phyloP scores from a whole-genome alignment of 768 basidiomycete genomes.

The Suillus variegatus region DNA sequence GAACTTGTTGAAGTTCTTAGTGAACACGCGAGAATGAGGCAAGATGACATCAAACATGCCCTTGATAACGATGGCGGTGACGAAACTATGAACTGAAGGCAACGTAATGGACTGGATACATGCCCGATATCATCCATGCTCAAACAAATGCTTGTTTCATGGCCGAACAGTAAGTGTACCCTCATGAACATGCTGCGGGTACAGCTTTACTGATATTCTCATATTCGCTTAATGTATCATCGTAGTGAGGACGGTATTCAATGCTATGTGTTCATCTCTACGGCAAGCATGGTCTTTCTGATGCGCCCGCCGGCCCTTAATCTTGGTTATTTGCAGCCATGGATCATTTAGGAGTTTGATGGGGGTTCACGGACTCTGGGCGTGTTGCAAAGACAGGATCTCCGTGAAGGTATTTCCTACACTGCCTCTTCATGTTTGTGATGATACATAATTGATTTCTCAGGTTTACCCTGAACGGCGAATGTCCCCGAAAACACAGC shows the following conservation, averaged over 20 bases:
- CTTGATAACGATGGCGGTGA: constrained; percentile 36
- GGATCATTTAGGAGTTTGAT: constrained; percentile 79
- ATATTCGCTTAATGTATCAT: constrained; percentile 4
- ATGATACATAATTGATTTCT: constrained; percentile 13
- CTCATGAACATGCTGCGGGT: constrained; percentile 9
- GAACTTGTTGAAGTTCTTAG: neutral
- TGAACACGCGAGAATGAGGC: neutral
- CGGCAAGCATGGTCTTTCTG: constrained; percentile 71
- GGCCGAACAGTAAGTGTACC: constrained; percentile 63
- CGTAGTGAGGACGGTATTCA: constrained; percentile 77
- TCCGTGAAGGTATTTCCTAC: constrained; percentile 61
- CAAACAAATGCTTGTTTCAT: constrained; percentile 63
- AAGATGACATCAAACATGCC: constrained; percentile 7
- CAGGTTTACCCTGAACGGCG: constrained; percentile 54
- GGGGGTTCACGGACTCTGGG: constrained; percentile 75
- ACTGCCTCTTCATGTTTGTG: constrained; percentile 15
- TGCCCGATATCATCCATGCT: constrained; percentile 81
- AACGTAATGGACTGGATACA: constrained; percentile 66
- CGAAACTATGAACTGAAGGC: constrained; percentile 53
- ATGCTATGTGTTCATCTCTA: constrained; percentile 75
- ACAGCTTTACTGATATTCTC: constrained; percentile 12
- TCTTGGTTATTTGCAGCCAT: constrained; percentile 77
- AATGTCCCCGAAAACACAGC: neutral
- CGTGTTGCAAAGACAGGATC: constrained; percentile 80
- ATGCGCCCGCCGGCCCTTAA: constrained; percentile 84